A percentile compares a stretch with the other conserved stretches of the same genome.
Evolutionary conservation across 2,329 filamentous ascomycete species (phyloP).

Genomic region (Lasiodiplodia citricola): DNA sequence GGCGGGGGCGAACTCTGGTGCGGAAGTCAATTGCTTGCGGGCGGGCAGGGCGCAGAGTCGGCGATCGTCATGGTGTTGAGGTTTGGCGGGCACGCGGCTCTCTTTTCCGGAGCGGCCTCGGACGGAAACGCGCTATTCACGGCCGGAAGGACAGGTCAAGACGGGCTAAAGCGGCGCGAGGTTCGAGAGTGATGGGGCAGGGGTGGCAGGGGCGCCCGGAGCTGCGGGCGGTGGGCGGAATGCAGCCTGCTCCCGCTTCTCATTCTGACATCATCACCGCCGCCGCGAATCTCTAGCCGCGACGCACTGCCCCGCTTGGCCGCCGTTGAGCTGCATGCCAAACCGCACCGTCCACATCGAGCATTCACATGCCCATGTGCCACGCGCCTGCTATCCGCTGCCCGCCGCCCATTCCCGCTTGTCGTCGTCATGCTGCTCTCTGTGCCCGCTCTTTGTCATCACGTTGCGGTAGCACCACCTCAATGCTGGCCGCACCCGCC

Average conservation of each 20-base stretch:
- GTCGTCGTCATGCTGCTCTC: constrained; percentile 1
- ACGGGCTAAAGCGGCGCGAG: constrained; percentile 12
- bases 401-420: background rate
- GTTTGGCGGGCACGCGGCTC: background rate
- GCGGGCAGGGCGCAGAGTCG: background rate
- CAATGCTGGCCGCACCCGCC: background rate
- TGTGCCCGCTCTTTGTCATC: constrained; percentile 8
- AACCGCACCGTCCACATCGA: background rate
- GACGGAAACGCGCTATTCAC: background rate
- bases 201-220: background rate
- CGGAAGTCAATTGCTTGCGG: constrained; percentile 4
- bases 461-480: constrained; percentile 7
- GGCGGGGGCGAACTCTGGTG: background rate
- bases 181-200: background rate
- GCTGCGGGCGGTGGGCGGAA: background rate
- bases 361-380: constrained; percentile 8
- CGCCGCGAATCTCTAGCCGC: background rate
- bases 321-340: background rate
- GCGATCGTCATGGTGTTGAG: constrained; percentile 24
- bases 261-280: constrained; percentile 15
- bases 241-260: background rate
- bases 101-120: background rate
- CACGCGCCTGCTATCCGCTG: constrained; percentile 1
- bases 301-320: background rate
- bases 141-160: background rate